A percentile compares a stretch with the other conserved stretches of the same genome.
Evolutionary conservation across 192 early-diverging fungal genomes (phyloP).

Genomic region (Funneliformis geosporum): DNA sequence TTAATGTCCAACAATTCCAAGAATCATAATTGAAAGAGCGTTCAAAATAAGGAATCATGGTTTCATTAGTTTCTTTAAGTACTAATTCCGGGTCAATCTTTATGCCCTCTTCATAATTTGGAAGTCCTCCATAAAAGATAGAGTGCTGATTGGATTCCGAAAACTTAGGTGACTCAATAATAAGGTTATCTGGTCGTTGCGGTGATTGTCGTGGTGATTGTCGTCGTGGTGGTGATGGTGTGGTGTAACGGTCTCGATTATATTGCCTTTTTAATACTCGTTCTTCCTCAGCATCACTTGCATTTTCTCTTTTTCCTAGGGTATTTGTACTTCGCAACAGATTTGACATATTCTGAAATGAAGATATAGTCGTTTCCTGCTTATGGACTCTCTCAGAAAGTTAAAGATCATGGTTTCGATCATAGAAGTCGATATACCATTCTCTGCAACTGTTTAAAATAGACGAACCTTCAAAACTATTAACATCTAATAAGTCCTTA

Average conservation of each 20-base stretch:
- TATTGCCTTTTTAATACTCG: slow-evolving; percentile 17
- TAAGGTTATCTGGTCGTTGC: neutral
- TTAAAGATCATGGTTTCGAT: neutral
- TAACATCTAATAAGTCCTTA: slow-evolving; percentile 1
- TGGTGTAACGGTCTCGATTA: slow-evolving; percentile 14
- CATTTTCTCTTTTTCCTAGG: slow-evolving; percentile 9
- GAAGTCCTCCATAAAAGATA: neutral
- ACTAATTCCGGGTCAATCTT: slow-evolving; percentile 29
- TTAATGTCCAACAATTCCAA: slow-evolving; percentile 24
- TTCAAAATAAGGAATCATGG: slow-evolving; percentile 26
- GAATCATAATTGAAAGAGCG: slow-evolving; percentile 13
- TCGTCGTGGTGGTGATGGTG: neutral
- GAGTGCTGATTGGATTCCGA: slow-evolving; percentile 10
- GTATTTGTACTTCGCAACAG: neutral
- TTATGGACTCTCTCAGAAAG: slow-evolving; percentile 1
- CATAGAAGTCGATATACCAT: neutral
- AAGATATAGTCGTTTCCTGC: slow-evolving; percentile 6
- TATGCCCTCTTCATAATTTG: slow-evolving; percentile 24
- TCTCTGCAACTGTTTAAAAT: slow-evolving; percentile 15
- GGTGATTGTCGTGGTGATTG: too few relatives aligned
- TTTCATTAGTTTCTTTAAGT: slow-evolving; percentile 23
- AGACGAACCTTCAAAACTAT: neutral
- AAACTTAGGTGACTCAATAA: slow-evolving; percentile 28
- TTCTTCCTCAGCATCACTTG: slow-evolving; percentile 5
- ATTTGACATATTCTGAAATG: neutral